Conservation (phyloP, 257 asterid species). For the Ballota nigra region DNA sequence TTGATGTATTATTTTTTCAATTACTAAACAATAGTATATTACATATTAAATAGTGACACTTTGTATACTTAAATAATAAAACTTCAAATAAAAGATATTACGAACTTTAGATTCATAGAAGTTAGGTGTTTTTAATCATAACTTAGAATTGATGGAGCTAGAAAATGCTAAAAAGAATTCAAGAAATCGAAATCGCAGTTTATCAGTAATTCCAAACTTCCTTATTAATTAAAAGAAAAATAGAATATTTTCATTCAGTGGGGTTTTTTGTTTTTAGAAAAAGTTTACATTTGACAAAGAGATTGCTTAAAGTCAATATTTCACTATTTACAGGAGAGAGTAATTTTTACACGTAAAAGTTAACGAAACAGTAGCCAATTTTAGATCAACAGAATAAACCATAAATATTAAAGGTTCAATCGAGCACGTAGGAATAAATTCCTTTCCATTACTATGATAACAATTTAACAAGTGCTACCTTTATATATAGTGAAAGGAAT, state of each 20-base stretch:
- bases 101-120: no score
- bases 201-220: no score
- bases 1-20: no score
- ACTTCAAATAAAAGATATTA: no score
- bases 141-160: no score
- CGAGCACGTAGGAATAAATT: background rate
- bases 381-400: background rate
- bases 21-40: no score
- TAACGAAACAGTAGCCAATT: background rate
- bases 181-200: no score
- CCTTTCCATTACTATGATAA: background rate
- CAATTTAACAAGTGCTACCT: background rate
- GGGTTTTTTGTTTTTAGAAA: background rate
- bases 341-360: background rate
- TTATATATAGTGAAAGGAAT: background rate
- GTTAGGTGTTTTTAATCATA: no score
- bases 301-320: background rate
- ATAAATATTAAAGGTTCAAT: background rate
- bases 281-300: background rate
- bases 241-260: background rate
- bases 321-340: background rate
- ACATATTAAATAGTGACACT: no score
- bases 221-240: background rate
- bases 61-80: no score
- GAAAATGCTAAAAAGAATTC: no score